Base-by-base conservation (phyloP, 2,329 filamentous ascomycete genomes). In the Colletotrichum ledebouriae region DNA sequence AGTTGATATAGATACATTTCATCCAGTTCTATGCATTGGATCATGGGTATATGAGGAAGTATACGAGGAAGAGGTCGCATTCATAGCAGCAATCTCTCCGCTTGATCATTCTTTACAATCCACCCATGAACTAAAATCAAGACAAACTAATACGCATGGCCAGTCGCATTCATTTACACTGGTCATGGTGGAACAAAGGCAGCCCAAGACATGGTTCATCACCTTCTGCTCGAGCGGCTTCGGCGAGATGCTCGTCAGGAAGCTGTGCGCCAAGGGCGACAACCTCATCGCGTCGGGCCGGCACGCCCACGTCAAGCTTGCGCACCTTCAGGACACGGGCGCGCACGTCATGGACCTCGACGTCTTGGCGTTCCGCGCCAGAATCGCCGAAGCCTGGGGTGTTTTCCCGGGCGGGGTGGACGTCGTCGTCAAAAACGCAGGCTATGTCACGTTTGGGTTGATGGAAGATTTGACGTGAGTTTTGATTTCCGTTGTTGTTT, bases 181-280 rank as follows among this genome's bases (percentile, higher is more conserved):
- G 44, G 44, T 33, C 11, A 17, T 15, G 42, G 49, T 20, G 20
- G 5, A 33, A 34, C 17, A 11, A 6, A 41, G 57, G n/a, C 17
- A 20, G 41, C 41, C 44, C 34, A 39, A 61, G 20, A 65, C 57
- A 4, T 81, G 78, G 78, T 46, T 84, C 15, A 78, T 84, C 44
- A 83, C 82, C 1, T 81, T 81, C 52, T 81, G 79, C 71, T 82
- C 80, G 9, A 82, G 78, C 56, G 81, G 81, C 20, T 83, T 83
- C 42, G 82, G 81, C 13, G 74, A 78, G 42, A 56, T 73, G 4
- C 73, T 83, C 17, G 78, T 79, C 5, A 75, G 76, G 15, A 76
- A 80, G 56, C 76, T 83, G 41, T 72, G 78, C 10, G 74, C 76
- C 20, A 71, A 72, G 2, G 81, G 80, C 0, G 79, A 83, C 50